Evolutionary conservation across 306 rosid species (phyloP), one percentile per base, ranked within the genome.

Genomic region (Gynostemma pentaphyllum): DNA sequence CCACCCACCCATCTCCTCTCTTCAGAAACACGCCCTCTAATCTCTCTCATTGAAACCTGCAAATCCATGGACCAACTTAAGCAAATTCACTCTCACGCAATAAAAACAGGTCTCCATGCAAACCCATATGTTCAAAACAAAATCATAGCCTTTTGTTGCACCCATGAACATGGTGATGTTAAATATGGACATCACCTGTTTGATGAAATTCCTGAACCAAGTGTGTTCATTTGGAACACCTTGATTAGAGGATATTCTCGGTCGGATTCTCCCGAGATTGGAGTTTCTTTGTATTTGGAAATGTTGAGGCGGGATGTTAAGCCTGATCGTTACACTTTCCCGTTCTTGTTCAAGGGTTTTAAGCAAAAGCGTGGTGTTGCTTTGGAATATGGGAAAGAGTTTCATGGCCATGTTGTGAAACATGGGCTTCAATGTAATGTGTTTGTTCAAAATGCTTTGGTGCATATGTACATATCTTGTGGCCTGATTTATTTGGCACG

Each of bases 171-270:
- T 7, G 95, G 87, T 56, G 80, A 82, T 68, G 47, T 88, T 61
- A 11, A 67, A 4, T 86, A 84, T 74, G 96, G 95, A n/a, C 81
- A 67, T 23, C 49, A 68, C 14, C 0, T 85, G 95, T 91, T 91
- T 47, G 96, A 83, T 13, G 64, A 29, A 77, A 85, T 85, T 27
- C 76, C 85, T 4, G 71, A 82, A 23, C 92, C 98, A 68, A 77
- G 67, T 70, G 75, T 71, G 37, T 91, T 82, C 29, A 14, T 80
- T 63, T 87, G 90, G 80, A 91, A 91, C 71, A 82, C 84, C 52
- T 68, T 91, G 86, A 85, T 88, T 52, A 88, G 77, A 70, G 95
- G 92, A 57, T 85, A 83, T 71, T 82, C 89, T 37, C 74, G 85
- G 67, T 68, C 71, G 46, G 64, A 73, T 19, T 62, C 71, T 66